Base-by-base conservation (phyloP, 2,329 filamentous ascomycete genomes). In the Stagonosporopsis cucurbitacearum region DNA sequence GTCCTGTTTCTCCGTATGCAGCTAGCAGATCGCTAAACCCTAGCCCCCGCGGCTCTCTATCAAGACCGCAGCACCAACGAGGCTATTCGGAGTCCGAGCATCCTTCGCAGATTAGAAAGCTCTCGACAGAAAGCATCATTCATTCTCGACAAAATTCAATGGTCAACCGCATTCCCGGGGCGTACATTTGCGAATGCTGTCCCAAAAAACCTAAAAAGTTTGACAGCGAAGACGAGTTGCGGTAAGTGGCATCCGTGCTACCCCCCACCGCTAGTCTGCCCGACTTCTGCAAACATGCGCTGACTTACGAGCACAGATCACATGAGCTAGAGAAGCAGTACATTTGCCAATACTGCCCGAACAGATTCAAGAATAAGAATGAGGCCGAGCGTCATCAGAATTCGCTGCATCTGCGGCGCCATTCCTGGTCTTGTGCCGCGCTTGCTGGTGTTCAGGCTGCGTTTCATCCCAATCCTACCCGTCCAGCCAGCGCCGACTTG, bases 361-460 rank as follows among this genome's bases (percentile, higher is more conserved):
- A 97, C 73, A 88, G 94, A 11, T 98, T 98, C 81, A 98, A 98
- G 78, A 98, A 98, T 79, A 98, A 98, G 79, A 98, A 98, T 69
- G 95, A 98, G 78, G 93, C 93, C 2, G 94, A 98, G 76, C 87
- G 95, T 28, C 94, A 98, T 73, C 93, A 96, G 71, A 98, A 97
- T 70, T 96, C 93, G 13, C 85, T 98, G 11, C 94, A 98, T 75
- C 84, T 98, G 8, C 87, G 94, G 30, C 88, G 90, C 22, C 92
- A 98, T 78, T 97, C 93, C 44, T 99, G 95, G 95, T 97, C 94
- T 11, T 99, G 95, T 75, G 93, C 92, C 28, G 91, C 93, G 0
- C 85, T 99, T 23, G 75, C 81, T 20, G 86, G 86, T 11, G 83
- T 86, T 68, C 86, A 92, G 69, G 87, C 90, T 15, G 94, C 92